Base-by-base conservation (phyloP, 257 asterid species). In the Penstemon davidsonii region DNA sequence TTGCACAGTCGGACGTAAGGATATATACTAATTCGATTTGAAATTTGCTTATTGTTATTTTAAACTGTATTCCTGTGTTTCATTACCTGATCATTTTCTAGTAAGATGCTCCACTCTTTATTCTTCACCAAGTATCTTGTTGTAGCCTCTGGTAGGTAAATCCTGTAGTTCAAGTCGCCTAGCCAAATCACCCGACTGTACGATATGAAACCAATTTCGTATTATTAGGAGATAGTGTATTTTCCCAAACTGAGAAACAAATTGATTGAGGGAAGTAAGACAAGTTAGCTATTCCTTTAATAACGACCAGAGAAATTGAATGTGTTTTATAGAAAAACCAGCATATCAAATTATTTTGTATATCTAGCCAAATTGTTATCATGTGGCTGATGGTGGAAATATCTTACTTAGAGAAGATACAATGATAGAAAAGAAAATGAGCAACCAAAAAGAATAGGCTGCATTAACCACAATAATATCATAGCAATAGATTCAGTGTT, bases 141-240 rank as follows among this genome's bases (percentile, higher is more conserved):
- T 45, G 81, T 75, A 19, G 82, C 79, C 76, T 80, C 88, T 8
- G 84, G 88, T 69, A 84, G 84, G 76, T 69, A 18, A 62, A 86
- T 86, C 85, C 88, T 80, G 84, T 86, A 84, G 73, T 86, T 86
- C 80, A 86, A 56, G 83, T 84, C 90, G 4, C 93, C 93, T 6
- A 86, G 84, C 93, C 93, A 84, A 79, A 84, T 72, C 64, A 84
- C 90, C 68, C 78, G 67, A 69, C 93, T 84, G 81, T 66, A 68
- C 59, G 56, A 67, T n/a, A 55, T 60, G 59, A 52, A 57, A 78
- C 63, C 66, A 54, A 15, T 44, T 66, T 56, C 55, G 39, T 57
- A 70, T 67, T 47, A 79, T 81, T 60, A 81, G 80, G 60, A 46
- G 33, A 50, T 38, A 19, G 0, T 46, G 44, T 45, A 13, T 43